A percentile compares a stretch with the other conserved stretches of the same genome.
Conservation (phyloP, 148 eudicot genomes). For the Chenopodium formosanum region DNA sequence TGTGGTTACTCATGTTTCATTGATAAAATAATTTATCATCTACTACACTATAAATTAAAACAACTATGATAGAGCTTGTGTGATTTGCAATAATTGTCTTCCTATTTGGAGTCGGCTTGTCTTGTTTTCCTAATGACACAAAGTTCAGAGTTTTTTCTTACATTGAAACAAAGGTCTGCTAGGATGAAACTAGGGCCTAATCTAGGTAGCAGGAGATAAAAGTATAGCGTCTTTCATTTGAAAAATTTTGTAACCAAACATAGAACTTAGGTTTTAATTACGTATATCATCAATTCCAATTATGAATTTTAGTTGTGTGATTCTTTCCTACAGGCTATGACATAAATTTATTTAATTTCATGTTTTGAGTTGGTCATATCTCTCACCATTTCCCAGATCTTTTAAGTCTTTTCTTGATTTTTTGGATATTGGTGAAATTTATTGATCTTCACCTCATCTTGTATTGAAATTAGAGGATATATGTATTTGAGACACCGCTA, state of each 20-base stretch:
- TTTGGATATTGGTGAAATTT: background rate
- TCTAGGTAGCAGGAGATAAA: background rate
- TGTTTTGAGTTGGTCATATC: background rate
- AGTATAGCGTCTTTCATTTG: no score
- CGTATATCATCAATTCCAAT: background rate
- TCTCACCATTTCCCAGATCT: background rate
- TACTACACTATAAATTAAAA: no score
- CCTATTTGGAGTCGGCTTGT: background rate
- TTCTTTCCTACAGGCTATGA: no score
- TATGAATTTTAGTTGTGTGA: background rate
- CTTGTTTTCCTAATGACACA: background rate
- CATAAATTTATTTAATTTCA: no score
- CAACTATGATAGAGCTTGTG: no score
- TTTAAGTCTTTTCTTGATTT: no score
- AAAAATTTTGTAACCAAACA: no score
- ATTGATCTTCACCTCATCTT: background rate
- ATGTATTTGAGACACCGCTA: background rate
- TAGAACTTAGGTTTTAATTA: no score
- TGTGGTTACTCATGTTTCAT: no score
- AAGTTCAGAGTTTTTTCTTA: background rate
- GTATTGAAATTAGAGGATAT: background rate
- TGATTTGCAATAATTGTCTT: no score
- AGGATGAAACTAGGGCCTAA: background rate
- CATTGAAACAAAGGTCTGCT: background rate
- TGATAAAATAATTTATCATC: no score